Base-by-base conservation (phyloP, 805 yeast genomes). In the Candida koratica region DNA sequence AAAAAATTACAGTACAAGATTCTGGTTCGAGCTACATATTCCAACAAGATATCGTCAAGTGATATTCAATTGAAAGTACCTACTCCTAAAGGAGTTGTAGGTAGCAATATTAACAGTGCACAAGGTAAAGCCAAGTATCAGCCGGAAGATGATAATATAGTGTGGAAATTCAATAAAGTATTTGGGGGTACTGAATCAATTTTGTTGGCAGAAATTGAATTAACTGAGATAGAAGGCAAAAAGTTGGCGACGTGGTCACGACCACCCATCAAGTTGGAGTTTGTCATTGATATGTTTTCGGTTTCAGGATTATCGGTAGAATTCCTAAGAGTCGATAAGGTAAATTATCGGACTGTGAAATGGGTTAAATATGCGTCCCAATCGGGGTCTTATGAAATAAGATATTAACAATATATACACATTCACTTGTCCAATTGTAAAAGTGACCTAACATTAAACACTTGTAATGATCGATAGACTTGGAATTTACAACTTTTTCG, bases 341-440 rank as follows among this genome's bases (percentile, higher is more conserved):
- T 56, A 6, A 75, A 75, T 37, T 85, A 86, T 60, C 64, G 72
- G 17, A 79, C 95, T 0, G 77, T 84, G 15, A 90, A 89, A 55
- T 87, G 95, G 95, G 94, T 89, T 22, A 77, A 84, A 48, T 90
- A 90, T 55, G 55, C 74, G 11, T 71, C 90, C 1, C 75, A 71
- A 42, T 79, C 90, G 0, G 96, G 95, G 0, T 74, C 83, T 5
- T 88, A 85, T 48, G 96, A 89, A 43, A 70, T 86, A 7, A 67
- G 97, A 37, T 79, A 79, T 44, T 82, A 55, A 25, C 13, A n/a
- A n/a, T n/a, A n/a, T n/a, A n/a, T n/a, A n/a, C n/a, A n/a, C n/a
- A n/a, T n/a, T n/a, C n/a, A n/a, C n/a, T n/a, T n/a, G n/a, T n/a
- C n/a, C n/a, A n/a, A n/a, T n/a, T n/a, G n/a, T n/a, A n/a, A n/a